Conservation (phyloP, 768 basidiomycete genomes). For the Grammothele lineata region DNA sequence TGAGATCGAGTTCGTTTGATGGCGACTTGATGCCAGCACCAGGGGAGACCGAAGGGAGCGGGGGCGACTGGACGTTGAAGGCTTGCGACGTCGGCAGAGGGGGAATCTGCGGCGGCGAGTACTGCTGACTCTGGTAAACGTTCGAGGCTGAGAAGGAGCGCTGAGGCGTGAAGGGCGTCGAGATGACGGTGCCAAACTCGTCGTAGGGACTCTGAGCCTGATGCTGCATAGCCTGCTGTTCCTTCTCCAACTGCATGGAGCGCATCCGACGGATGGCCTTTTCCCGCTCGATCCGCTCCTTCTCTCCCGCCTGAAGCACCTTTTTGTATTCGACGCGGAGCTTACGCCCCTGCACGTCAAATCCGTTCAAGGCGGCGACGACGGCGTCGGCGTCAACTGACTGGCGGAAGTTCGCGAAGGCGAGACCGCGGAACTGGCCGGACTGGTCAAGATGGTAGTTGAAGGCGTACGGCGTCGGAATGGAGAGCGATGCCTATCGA, state of each 20-base stretch:
- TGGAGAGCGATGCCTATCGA: conserved; percentile 76
- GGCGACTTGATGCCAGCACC: conserved; percentile 55
- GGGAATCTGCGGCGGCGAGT: conserved; percentile 56
- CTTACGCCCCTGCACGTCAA: conserved; percentile 94
- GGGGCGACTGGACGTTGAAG: conserved; percentile 44
- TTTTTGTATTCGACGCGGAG: conserved; percentile 99
- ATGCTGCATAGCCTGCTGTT: conserved; percentile 47
- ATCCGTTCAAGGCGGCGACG: conserved; percentile 93
- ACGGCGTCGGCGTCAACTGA: conserved; percentile 90
- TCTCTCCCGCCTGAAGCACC: conserved; percentile 97
- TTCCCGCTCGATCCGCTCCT: conserved; percentile 97
- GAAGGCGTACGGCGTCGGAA: conserved; percentile 98
- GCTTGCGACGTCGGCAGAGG: conserved; percentile 37
- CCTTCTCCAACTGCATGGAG: conserved; percentile 92
- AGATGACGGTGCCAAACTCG: conserved; percentile 61
- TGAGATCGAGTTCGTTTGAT: conserved; percentile 82
- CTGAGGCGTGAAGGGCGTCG: conserved; percentile 61
- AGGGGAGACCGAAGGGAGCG: conserved; percentile 53
- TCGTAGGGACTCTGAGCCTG: conserved; percentile 49
- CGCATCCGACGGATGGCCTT: conserved; percentile 98
- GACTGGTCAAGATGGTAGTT: conserved; percentile 98
- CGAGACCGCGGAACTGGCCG: conserved; percentile 94
- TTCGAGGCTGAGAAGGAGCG: conserved; percentile 66
- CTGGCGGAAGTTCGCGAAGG: conserved; percentile 97
- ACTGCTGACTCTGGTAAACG: conserved; percentile 57